Percentiles rank a stretch among this genome's conserved stretches.
These are phyloP conservation scores for Saitoella complicata DNA, from an alignment of 805 yeast species.

Conservation along the genomic window DNA sequence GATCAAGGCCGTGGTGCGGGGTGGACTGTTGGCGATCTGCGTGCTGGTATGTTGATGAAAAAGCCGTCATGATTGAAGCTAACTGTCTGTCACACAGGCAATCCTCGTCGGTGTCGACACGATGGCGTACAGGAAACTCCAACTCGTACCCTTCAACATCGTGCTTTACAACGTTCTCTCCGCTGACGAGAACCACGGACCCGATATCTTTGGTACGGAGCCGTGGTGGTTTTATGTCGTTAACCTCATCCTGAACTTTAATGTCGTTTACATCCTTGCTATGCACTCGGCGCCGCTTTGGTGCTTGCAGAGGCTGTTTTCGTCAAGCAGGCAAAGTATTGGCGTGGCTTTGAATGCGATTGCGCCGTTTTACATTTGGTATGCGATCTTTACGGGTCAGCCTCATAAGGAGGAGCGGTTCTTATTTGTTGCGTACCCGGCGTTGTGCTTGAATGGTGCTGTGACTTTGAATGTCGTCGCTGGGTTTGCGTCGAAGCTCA, in stretches of 20 bases:
- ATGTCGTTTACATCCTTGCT: conserved; percentile 26
- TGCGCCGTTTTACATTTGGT: conserved; percentile 51
- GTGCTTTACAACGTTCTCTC: conserved; percentile 63
- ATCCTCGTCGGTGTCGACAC: conserved; percentile 36
- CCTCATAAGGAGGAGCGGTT: conserved; percentile 93
- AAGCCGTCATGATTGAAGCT: neutral
- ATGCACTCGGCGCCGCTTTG: conserved; percentile 9
- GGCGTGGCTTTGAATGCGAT: conserved; percentile 15
- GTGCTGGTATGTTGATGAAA: neutral
- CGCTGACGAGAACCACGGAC: conserved; percentile 59
- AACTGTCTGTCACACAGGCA: conserved; percentile 1
- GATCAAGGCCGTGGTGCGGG: conserved; percentile 7
- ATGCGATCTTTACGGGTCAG: conserved; percentile 45
- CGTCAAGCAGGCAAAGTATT: neutral
- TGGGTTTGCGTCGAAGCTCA: neutral
- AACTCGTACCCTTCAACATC: conserved; percentile 63
- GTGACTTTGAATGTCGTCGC: conserved; percentile 22
- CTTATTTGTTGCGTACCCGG: conserved; percentile 67
- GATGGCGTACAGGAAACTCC: conserved; percentile 37
- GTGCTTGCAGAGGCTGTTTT: neutral
- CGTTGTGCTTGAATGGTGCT: conserved; percentile 48
- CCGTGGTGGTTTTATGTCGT: conserved; percentile 54
- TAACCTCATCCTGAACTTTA: conserved; percentile 63
- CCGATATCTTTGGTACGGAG: conserved; percentile 80
- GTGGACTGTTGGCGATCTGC: conserved; percentile 2